These are phyloP conservation scores for Arachis monticola DNA, from an alignment of 331 rosid genomes.

Conservation along the genomic window DNA sequence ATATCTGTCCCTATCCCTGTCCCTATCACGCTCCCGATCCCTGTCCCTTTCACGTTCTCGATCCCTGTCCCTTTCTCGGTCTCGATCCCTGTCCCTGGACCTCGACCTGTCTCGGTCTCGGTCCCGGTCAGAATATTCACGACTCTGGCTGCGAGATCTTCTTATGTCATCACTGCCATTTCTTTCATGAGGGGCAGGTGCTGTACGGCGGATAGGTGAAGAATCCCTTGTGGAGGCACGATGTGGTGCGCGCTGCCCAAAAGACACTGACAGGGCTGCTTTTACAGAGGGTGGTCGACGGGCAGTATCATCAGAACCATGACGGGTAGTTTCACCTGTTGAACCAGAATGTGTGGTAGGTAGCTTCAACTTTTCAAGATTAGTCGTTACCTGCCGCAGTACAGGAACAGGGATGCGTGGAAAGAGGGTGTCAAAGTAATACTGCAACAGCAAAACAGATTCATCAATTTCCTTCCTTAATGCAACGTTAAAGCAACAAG, in stretches of 20 bases:
- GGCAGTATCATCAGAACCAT: conserved; percentile 93
- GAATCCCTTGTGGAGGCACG: conserved; percentile 98
- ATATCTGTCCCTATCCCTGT: conserved; percentile 42
- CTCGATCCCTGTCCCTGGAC: conserved; percentile 34
- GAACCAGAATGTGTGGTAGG: conserved; percentile 74
- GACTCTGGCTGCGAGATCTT: conserved; percentile 77
- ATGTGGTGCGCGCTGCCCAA: conserved; percentile 99
- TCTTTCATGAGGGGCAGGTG: conserved; percentile 61
- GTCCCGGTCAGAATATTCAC: conserved; percentile 75
- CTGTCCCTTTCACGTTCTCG: conserved; percentile 32
- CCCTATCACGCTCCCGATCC: conserved; percentile 40
- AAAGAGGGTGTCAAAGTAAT: conserved; percentile 94
- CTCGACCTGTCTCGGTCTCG: conserved; percentile 33
- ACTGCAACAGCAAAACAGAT: conserved; percentile 64
- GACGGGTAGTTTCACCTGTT: conserved; percentile 89
- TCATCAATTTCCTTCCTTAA: conserved; percentile 34
- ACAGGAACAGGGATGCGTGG: conserved; percentile 99
- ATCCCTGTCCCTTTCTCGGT: conserved; percentile 34
- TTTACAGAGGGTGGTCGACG: conserved; percentile 98
- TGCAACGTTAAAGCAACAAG: not conserved
- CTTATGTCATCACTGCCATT: conserved; percentile 56
- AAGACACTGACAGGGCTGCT: conserved; percentile 97
- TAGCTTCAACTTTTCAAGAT: conserved; percentile 87
- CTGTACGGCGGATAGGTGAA: conserved; percentile 85
- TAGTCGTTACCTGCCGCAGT: conserved; percentile 74